Base-by-base conservation (phyloP, 2,329 filamentous ascomycete species). In the Aureobasidium melanogenum region DNA sequence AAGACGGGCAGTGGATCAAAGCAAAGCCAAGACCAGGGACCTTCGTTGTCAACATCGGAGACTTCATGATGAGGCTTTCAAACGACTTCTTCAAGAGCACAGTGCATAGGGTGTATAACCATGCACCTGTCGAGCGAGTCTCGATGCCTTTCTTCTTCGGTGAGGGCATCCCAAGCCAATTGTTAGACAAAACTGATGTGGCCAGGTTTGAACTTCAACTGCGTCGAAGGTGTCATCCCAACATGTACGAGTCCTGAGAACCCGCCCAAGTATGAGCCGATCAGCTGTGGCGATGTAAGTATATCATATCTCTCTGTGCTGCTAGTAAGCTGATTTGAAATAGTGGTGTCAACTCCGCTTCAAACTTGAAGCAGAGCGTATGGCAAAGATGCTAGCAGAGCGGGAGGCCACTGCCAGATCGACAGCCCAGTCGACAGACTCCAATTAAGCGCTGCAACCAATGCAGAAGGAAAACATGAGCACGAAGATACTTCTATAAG, bases 101-200 rank as follows among this genome's bases (percentile, higher is more conserved):
- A 51, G 69, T 81, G 7, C 82, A 85, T 67, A 73, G 81, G 10
- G 82, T 84, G 34, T 78, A 84, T 64, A 84, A 84, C 71, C 74
- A 74, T 43, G 77, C 76, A 2, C 73, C 72, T 2, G 72, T 70
- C 9, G 78, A 83, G 66, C 74, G 82, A 38, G 84, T 82, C 66
- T 82, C 78, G 6, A 73, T 84, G 19, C 80, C 81, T 0, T 79
- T 84, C 56, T 84, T 84, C 68, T 78, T 82, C 60, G 79, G 80
- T 51, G n/a, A 51, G 47, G 3, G n/a, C 59, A n/a, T 43, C 8
- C 3, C 26, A 14, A 6, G 17, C 22, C 15, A 9, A 12, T n/a
- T 14, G 3, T 26, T 19, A 8, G 6, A 5, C 26, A 2, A 24
- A 48, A 14, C 24, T 28, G 12, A 32, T n/a, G 10, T n/a, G 46